These are phyloP conservation scores for Phytophthora rubi DNA, from an alignment of 352 stramenopile species.

Conservation along the genomic window DNA sequence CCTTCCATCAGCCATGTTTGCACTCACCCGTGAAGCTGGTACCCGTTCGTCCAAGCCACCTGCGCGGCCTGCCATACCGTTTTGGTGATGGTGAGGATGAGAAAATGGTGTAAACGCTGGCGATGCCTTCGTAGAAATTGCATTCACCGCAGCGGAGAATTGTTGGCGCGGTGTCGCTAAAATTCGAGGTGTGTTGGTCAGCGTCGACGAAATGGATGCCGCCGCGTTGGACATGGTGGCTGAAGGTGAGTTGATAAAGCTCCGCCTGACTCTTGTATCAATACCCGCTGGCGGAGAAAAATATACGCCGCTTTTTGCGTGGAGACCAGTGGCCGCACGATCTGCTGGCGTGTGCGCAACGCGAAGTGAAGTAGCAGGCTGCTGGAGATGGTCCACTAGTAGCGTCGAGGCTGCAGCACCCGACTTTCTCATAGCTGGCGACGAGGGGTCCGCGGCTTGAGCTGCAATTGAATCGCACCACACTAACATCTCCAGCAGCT, in stretches of 20 bases:
- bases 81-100: slow-evolving; percentile 31
- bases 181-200: slow-evolving; percentile 75
- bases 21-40: slow-evolving; percentile 2
- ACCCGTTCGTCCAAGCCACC: slow-evolving; percentile 20
- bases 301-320: slow-evolving; percentile 61
- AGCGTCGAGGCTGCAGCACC: neutral
- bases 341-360: slow-evolving; percentile 18
- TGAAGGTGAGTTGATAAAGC: slow-evolving; percentile 71
- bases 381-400: slow-evolving; percentile 48
- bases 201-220: slow-evolving; percentile 70
- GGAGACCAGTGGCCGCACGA: slow-evolving; percentile 43
- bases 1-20: slow-evolving; percentile 17
- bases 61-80: slow-evolving; percentile 20
- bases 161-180: slow-evolving; percentile 76
- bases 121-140: slow-evolving; percentile 76
- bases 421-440: slow-evolving; percentile 9
- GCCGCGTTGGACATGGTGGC: slow-evolving; percentile 79
- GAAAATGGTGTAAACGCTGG: slow-evolving; percentile 72
- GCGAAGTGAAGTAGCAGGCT: slow-evolving; percentile 40
- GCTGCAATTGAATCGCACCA: slow-evolving; percentile 62
- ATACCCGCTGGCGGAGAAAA: slow-evolving; percentile 68
- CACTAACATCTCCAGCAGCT: slow-evolving; percentile 68
- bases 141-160: slow-evolving; percentile 77
- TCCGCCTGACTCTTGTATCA: slow-evolving; percentile 69
- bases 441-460: slow-evolving; percentile 7